Percentiles rank a stretch among this genome's conserved stretches.
These are phyloP conservation scores for Trichoderma cornu-damae DNA, from an alignment of 2,329 filamentous ascomycete genomes.

Conservation along the genomic window DNA sequence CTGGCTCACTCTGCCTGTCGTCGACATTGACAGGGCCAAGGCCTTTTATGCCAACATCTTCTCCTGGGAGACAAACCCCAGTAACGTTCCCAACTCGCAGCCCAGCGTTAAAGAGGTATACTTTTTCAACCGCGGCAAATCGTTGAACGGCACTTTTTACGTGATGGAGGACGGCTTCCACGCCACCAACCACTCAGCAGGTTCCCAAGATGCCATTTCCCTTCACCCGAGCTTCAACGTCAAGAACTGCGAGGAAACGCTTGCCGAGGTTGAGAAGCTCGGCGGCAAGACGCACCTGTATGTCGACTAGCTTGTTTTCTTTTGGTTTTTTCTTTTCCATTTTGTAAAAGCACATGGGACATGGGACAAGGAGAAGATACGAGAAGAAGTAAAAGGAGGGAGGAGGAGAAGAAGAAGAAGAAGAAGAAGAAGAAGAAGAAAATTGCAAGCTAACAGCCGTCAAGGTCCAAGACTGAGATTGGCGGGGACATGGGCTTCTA, in stretches of 20 bases:
- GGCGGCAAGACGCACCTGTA: slow-evolving; percentile 36
- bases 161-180: slow-evolving; percentile 30
- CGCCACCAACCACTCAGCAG: slow-evolving; percentile 26
- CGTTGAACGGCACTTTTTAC: slow-evolving; percentile 34
- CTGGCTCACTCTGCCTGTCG: slow-evolving; percentile 39
- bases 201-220: slow-evolving; percentile 25
- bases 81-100: slow-evolving; percentile 21
- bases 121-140: slow-evolving; percentile 32
- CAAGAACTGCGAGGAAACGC: slow-evolving; percentile 30
- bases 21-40: slow-evolving; percentile 31
- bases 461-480: slow-evolving; percentile 35
- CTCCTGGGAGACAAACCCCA: slow-evolving; percentile 29
- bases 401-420: neutral
- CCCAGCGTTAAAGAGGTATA: slow-evolving; percentile 30
- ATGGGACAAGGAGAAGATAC: too few species aligned
- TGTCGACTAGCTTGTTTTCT: too few species aligned
- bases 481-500: slow-evolving; percentile 33
- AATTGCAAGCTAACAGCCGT: slow-evolving; percentile 8
- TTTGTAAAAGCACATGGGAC: too few species aligned
- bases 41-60: slow-evolving; percentile 37
- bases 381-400: too few species aligned
- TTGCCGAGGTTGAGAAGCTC: slow-evolving; percentile 27
- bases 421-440: neutral
- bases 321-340: too few species aligned
- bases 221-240: slow-evolving; percentile 34